These are phyloP conservation scores for Acanthamoeba lugdunensis DNA, from an alignment of 208 protist genomes.

Conservation along the genomic window DNA sequence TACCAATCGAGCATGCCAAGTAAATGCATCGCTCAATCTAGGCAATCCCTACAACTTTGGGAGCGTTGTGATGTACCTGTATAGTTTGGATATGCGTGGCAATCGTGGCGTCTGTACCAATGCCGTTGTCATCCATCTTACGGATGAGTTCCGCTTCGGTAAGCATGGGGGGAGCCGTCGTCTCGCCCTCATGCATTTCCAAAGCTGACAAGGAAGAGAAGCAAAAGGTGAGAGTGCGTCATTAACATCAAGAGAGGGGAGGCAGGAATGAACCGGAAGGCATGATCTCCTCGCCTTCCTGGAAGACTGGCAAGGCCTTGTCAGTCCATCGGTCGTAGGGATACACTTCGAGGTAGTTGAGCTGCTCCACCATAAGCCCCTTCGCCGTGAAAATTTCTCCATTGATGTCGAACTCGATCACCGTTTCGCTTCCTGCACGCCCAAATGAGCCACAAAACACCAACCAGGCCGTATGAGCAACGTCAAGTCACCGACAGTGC, in stretches of 20 bases:
- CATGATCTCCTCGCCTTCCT: slow-evolving; percentile 90
- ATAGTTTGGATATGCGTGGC: slow-evolving; percentile 96
- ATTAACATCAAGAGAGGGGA: slow-evolving; percentile 86
- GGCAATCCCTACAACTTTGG: no score
- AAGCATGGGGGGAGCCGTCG: slow-evolving; percentile 94
- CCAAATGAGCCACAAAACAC: background rate
- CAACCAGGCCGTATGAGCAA: background rate
- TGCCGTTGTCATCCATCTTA: slow-evolving; percentile 96
- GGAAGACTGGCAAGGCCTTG: slow-evolving; percentile 93
- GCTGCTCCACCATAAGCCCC: slow-evolving; percentile 90
- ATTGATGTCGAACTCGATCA: slow-evolving; percentile 44
- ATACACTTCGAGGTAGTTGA: slow-evolving; percentile 94
- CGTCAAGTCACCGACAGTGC: no score
- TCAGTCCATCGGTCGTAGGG: slow-evolving; percentile 86
- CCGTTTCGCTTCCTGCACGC: slow-evolving; percentile 77
- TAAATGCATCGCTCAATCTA: no score
- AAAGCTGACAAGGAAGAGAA: background rate
- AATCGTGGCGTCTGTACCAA: slow-evolving; percentile 99
- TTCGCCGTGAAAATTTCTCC: slow-evolving; percentile 85
- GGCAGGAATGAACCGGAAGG: slow-evolving; percentile 83
- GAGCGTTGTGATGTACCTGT: background rate
- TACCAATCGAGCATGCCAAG: no score
- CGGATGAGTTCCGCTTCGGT: slow-evolving; percentile 97
- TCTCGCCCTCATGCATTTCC: slow-evolving; percentile 83
- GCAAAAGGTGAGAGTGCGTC: slow-evolving; percentile 81